phyloP scores from a whole-genome alignment of 2,329 filamentous ascomycete genomes.

The Aotearoamyces nothofagi region DNA sequence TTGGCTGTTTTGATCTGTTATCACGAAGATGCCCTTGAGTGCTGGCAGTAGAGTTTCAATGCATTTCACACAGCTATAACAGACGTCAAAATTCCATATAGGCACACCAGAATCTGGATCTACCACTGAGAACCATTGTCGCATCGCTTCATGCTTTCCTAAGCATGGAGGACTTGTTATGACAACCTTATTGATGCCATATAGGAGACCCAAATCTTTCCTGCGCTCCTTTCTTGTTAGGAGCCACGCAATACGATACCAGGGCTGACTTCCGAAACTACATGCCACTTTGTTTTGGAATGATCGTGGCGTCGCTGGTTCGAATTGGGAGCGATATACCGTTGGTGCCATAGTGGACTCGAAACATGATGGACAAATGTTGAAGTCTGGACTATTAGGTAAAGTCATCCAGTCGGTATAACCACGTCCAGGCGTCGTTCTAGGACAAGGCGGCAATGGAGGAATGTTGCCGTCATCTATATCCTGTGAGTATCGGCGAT shows the following conservation, averaged over 20 bases:
- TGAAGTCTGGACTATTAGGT: constrained; percentile 52
- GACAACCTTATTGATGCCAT: constrained; percentile 49
- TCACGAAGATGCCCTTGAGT: constrained; percentile 49
- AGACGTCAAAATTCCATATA: constrained; percentile 60
- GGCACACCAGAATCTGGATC: constrained; percentile 50
- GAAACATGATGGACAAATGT: constrained; percentile 75
- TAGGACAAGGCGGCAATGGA: constrained; percentile 52
- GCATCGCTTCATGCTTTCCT: constrained; percentile 35
- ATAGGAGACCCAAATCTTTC: constrained; percentile 52
- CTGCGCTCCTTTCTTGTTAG: constrained; percentile 58
- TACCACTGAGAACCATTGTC: constrained; percentile 62
- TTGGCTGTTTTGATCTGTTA: constrained; percentile 16
- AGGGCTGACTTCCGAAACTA: constrained; percentile 62
- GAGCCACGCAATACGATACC: constrained; percentile 75
- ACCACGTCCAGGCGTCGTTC: constrained; percentile 43
- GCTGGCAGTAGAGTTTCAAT: constrained; percentile 61
- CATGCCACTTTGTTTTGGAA: constrained; percentile 48
- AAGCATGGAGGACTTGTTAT: constrained; percentile 41
- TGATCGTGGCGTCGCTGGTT: constrained; percentile 40
- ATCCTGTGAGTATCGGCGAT: constrained; percentile 39
- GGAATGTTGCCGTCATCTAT: constrained; percentile 26
- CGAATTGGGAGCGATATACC: constrained; percentile 51
- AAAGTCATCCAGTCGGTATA: constrained; percentile 73
- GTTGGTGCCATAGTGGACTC: constrained; percentile 52
- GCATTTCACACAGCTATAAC: constrained; percentile 56